phyloP scores from a whole-genome alignment of 352 stramenopile genomes.

The Pythium brassicae region DNA sequence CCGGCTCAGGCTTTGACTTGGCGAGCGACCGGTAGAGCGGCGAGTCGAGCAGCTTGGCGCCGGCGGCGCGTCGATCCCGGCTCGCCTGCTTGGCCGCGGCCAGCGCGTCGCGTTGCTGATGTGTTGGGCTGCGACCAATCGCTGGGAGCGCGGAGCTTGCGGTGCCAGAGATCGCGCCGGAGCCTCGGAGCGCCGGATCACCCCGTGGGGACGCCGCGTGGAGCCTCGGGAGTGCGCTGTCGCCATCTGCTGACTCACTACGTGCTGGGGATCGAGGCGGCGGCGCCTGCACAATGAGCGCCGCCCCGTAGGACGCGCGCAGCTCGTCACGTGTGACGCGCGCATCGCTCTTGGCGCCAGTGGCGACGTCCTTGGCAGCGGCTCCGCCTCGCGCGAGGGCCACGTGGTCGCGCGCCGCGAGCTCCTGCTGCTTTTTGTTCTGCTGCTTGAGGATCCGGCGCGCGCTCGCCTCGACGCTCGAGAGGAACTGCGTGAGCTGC shows the following conservation, averaged over 20 bases:
- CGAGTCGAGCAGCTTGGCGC: constrained; percentile 62
- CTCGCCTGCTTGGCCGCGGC: constrained; percentile 20
- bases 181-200: neutral
- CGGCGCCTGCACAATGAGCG: constrained; percentile 45
- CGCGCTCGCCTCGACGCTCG: constrained; percentile 67
- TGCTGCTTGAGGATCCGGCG: constrained; percentile 81
- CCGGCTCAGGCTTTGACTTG: constrained; percentile 35
- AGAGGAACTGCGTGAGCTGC: constrained; percentile 77
- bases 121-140: constrained; percentile 19
- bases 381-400: constrained; percentile 23
- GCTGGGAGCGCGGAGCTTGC: constrained; percentile 21
- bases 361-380: constrained; percentile 18
- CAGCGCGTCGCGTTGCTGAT: constrained; percentile 12
- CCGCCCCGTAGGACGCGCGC: constrained; percentile 46
- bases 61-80: constrained; percentile 22
- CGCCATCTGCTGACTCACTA: constrained; percentile 16
- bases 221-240: constrained; percentile 4
- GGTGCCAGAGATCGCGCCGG: neutral
- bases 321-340: constrained; percentile 49
- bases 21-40: constrained; percentile 71
- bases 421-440: constrained; percentile 71
- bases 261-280: constrained; percentile 18
- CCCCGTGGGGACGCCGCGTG: neutral
- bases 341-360: constrained; percentile 10
- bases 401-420: constrained; percentile 37